Evolutionary conservation across 1,139 yeast genomes (phyloP).

Genomic region (Yamadazyma triangularis): DNA sequence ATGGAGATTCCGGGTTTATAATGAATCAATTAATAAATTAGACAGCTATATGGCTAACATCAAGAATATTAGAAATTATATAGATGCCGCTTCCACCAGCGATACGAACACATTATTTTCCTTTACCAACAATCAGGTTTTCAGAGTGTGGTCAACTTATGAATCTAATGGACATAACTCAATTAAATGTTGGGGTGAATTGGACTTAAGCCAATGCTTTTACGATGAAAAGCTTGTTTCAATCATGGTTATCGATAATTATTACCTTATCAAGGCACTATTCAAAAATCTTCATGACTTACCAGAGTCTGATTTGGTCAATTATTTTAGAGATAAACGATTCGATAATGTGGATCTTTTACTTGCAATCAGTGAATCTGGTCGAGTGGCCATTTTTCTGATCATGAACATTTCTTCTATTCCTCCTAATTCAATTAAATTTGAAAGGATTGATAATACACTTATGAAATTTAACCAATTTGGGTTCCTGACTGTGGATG

Average conservation of each 20-base stretch:
- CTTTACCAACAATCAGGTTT: slow-evolving; percentile 45
- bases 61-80: slow-evolving; percentile 33
- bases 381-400: slow-evolving; percentile 43
- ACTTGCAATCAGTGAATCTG: slow-evolving; percentile 43
- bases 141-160: slow-evolving; percentile 73
- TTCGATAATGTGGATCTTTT: slow-evolving; percentile 45
- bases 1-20: slow-evolving; percentile 40
- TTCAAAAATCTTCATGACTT: slow-evolving; percentile 4
- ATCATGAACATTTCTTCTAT: slow-evolving; percentile 48
- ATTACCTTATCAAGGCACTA: slow-evolving; percentile 24
- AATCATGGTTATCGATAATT: slow-evolving; percentile 55
- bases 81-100: slow-evolving; percentile 23
- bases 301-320: slow-evolving; percentile 4
- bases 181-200: slow-evolving; percentile 56
- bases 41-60: slow-evolving; percentile 37
- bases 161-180: slow-evolving; percentile 56
- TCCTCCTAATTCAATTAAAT: slow-evolving; percentile 39
- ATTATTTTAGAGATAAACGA: slow-evolving; percentile 12
- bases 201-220: slow-evolving; percentile 36
- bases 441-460: slow-evolving; percentile 15
- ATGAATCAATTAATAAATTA: slow-evolving; percentile 5
- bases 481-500: slow-evolving; percentile 8
- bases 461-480: slow-evolving; percentile 6
- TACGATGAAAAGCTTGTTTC: slow-evolving; percentile 2
- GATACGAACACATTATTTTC: slow-evolving; percentile 57